A percentile compares a stretch with the other conserved stretches of the same genome.
Evolutionary conservation across 768 basidiomycete genomes (phyloP).

Genomic region (Lactifluus hygrophoroides): DNA sequence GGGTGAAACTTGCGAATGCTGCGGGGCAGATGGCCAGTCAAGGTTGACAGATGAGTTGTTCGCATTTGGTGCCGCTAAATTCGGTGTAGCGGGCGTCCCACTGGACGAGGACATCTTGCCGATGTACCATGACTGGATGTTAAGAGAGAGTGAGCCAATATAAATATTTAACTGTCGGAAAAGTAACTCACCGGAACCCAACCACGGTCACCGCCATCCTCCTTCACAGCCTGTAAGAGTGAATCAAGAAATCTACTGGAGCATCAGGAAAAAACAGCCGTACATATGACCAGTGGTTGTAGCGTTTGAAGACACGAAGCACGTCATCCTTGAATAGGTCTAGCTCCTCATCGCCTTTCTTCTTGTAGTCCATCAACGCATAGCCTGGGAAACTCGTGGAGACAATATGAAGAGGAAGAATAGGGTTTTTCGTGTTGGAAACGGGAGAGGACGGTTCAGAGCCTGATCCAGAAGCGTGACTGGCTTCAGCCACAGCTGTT

Average conservation of each 20-base stretch:
- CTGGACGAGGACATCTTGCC: slow-evolving; percentile 60
- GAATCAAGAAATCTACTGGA: slow-evolving; percentile 10
- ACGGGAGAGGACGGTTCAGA: slow-evolving; percentile 29
- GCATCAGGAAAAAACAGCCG: slow-evolving; percentile 22
- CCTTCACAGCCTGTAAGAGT: slow-evolving; percentile 71
- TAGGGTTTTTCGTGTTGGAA: slow-evolving; percentile 52
- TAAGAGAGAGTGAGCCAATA: slow-evolving; percentile 8
- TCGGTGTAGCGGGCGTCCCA: slow-evolving; percentile 38
- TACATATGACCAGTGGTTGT: slow-evolving; percentile 97
- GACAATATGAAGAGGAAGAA: slow-evolving; percentile 83
- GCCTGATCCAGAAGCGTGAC: slow-evolving; percentile 42
- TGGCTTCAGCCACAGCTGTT: slow-evolving; percentile 77
- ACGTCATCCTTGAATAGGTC: slow-evolving; percentile 83
- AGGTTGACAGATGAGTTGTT: slow-evolving; percentile 20
- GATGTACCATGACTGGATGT: slow-evolving; percentile 85
- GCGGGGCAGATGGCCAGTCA: slow-evolving; percentile 29
- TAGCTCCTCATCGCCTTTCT: slow-evolving; percentile 89
- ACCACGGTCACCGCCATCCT: slow-evolving; percentile 86
- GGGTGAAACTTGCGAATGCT: slow-evolving; percentile 53
- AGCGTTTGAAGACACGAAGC: slow-evolving; percentile 91
- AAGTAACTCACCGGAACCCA: slow-evolving; percentile 76
- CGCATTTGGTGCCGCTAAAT: slow-evolving; percentile 33
- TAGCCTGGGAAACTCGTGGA: slow-evolving; percentile 97
- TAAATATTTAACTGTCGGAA: neutral
- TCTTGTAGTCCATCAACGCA: slow-evolving; percentile 93